Percentiles rank a stretch among this genome's conserved stretches.
Evolutionary conservation across 2,329 filamentous ascomycete species (phyloP).

Genomic region (Dryadomyces quercus-mongolicae): DNA sequence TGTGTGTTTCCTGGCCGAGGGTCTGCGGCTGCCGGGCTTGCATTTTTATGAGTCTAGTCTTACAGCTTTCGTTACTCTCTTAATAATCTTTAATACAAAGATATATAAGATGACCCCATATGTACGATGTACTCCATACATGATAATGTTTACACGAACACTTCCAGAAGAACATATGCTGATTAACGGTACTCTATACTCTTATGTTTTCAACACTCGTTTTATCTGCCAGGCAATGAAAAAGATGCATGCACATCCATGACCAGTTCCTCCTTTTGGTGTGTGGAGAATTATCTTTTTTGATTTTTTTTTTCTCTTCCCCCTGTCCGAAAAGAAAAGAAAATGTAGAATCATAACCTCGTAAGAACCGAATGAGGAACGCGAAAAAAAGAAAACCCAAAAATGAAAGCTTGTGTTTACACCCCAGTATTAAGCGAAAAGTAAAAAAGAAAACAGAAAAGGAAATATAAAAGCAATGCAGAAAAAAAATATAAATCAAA

Average conservation of each 20-base stretch:
- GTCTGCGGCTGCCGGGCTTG: no score
- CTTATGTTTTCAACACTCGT: no score
- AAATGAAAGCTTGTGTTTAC: background rate
- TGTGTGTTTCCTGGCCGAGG: no score
- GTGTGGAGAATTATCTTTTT: background rate
- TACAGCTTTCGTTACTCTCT: background rate
- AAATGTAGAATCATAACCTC: background rate
- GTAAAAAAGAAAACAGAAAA: background rate
- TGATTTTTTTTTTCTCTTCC: background rate
- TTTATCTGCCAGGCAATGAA: no score
- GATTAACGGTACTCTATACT: no score
- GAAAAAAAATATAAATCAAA: background rate
- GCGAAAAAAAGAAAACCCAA: background rate
- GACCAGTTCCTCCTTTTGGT: background rate
- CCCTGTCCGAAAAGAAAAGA: background rate
- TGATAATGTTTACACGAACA: background rate
- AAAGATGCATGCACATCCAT: background rate
- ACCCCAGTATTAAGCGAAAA: background rate
- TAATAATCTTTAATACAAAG: background rate
- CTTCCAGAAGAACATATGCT: no score
- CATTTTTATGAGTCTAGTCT: background rate
- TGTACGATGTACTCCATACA: no score
- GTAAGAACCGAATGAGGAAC: background rate
- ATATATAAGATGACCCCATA: no score
- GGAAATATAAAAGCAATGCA: background rate